Evolutionary conservation across 139 green algal genomes (phyloP), one percentile per base, ranked within the genome.

Genomic region (Auxenochlorella protothecoides): DNA sequence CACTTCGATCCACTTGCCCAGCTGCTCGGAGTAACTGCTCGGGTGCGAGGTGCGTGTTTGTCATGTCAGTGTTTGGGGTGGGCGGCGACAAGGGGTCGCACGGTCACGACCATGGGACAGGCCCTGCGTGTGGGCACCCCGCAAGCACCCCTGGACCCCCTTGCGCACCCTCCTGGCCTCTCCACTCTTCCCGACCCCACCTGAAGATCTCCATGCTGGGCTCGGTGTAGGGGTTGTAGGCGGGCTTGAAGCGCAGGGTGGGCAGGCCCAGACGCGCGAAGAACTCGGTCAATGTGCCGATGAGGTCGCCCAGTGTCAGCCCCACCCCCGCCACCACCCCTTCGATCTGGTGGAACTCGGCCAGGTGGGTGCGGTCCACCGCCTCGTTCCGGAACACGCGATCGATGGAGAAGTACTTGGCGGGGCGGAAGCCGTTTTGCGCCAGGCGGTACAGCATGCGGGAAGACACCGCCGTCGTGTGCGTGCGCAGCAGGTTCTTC

Each of bases 141-240:
- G 27, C 27, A 44, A 1, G 27, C 27, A 44, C 27, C 27, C 27
- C 27, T 44, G 27, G 27, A 44, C 27, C 27, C 27, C 27, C 27
- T 44, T 44, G 27, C 27, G 1, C 27, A 44, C 27, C 27, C 27
- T 44, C 27, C 27, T 44, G 27, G 27, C 27, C 27, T 44, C 27
- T 44, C 27, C 27, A 44, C 27, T 44, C 27, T 44, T 44, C 27
- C 27, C 27, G 27, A 44, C 27, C 53, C 8, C 68, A 89, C 83
- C 80, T 84, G 86, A 99, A 98, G 80, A 99, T 98, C 84, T 99
- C 95, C 95, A 98, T 98, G 82, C 73, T 89, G 6, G 95, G 95
- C 79, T 99, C 95, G 5, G 95, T 99, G 86, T 99, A 99, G 44
- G 95, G 95, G 87, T 99, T 99, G 88, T 90, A 99, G 10, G 95